phyloP scores from a whole-genome alignment of 2,329 filamentous ascomycete genomes.

The Metarhizium brunneum region DNA sequence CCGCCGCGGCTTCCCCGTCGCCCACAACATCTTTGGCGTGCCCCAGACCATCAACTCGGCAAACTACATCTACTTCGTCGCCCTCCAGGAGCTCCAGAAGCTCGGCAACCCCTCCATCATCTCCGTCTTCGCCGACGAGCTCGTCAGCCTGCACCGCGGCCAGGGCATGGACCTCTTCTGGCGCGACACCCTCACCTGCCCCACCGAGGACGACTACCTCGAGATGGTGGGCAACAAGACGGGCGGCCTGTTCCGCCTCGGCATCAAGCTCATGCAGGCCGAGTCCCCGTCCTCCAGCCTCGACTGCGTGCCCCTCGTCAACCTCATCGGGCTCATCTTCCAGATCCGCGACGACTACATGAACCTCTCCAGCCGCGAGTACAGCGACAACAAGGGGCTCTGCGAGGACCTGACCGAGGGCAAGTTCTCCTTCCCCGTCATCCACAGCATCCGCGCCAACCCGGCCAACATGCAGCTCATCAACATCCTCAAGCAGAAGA shows the following conservation, averaged over 20 bases:
- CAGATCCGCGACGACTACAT: slow-evolving; percentile 92
- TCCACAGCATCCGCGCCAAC: slow-evolving; percentile 79
- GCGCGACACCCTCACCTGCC: slow-evolving; percentile 76
- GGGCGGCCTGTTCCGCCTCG: slow-evolving; percentile 74
- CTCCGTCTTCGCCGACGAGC: slow-evolving; percentile 69
- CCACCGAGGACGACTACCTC: slow-evolving; percentile 82
- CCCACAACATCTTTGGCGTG: slow-evolving; percentile 75
- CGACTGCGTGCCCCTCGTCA: slow-evolving; percentile 77
- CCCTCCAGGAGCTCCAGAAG: slow-evolving; percentile 63
- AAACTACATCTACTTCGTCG: slow-evolving; percentile 82
- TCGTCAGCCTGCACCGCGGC: slow-evolving; percentile 75
- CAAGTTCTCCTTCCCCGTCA: slow-evolving; percentile 94
- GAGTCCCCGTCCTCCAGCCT: slow-evolving; percentile 42
- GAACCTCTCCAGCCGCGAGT: slow-evolving; percentile 68
- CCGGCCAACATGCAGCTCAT: slow-evolving; percentile 69
- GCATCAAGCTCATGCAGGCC: slow-evolving; percentile 81
- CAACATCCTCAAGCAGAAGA: slow-evolving; percentile 88
- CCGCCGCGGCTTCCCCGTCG: slow-evolving; percentile 70
- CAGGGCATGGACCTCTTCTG: slow-evolving; percentile 91
- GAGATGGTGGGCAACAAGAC: slow-evolving; percentile 93
- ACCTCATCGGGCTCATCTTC: slow-evolving; percentile 76
- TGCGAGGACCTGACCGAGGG: slow-evolving; percentile 95
- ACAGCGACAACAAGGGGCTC: slow-evolving; percentile 82
- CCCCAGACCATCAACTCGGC: slow-evolving; percentile 86
- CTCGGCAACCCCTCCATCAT: slow-evolving; percentile 60